Conservation (phyloP, 2,329 filamentous ascomycete genomes). For the Alternaria sp. region DNA sequence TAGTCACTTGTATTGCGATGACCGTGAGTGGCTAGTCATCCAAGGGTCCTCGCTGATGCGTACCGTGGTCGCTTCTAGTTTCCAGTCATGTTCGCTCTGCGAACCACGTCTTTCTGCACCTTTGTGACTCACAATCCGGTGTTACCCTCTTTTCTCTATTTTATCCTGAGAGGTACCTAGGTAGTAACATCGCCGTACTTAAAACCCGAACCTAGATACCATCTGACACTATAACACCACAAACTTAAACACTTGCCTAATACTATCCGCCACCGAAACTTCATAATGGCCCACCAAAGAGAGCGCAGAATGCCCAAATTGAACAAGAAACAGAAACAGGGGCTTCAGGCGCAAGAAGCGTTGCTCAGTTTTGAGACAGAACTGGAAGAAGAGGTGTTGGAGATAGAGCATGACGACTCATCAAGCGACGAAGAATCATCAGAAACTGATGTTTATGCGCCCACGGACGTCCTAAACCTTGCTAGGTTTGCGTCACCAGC, state of each 20-base stretch:
- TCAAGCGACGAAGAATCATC: background rate
- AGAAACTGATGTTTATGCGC: background rate
- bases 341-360: background rate
- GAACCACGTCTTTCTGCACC: background rate
- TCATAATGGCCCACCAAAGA: background rate
- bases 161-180: too few relatives aligned
- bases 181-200: too few relatives aligned
- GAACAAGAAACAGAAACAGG: background rate
- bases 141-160: background rate
- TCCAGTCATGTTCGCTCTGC: background rate
- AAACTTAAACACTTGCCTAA: too few relatives aligned
- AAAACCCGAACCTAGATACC: too few relatives aligned
- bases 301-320: background rate
- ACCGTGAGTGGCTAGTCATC: background rate
- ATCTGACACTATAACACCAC: too few relatives aligned
- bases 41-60: background rate
- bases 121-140: background rate
- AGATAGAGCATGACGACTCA: background rate
- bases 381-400: background rate
- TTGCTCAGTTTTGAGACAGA: too few relatives aligned
- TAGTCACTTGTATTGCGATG: background rate
- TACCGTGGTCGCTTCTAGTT: background rate
- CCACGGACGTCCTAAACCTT: background rate
- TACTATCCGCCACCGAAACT: too few relatives aligned
- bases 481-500: background rate